Evolutionary conservation across 495 filamentous ascomycete species (phyloP), one percentile per base, ranked within the genome.

Genomic region (Annulohypoxylon moriforme): DNA sequence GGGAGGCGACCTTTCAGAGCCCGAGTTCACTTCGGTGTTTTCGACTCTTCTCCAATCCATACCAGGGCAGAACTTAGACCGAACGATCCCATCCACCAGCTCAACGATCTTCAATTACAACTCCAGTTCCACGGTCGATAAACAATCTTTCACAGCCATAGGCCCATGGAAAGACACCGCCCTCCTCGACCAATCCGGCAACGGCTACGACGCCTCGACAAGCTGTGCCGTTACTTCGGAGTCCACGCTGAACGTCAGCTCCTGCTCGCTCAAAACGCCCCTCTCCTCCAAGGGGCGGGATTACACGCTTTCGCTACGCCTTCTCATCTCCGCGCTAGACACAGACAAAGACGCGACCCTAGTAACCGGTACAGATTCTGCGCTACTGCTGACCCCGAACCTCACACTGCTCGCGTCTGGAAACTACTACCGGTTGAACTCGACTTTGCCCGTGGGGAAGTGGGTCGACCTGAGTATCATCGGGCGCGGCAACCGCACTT

Each of bases 51-150:
- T 80, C 20, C 68, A 79, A 0, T 63, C 55, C 1, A 75, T 82
- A 7, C 85, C 85, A 4, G 83, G 36, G 0, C 84, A 86, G 75
- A 85, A 84, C 56, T 77, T 86, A 0, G 83, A 86, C 47, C 81
- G 82, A 3, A 44, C 58, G 0, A 82, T 86, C 42, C 63, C 74
- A 1, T 83, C 82, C 7, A 75, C 78, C 8, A 61, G 75, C 1
- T 60, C 78, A 46, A 81, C 76, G 0, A 84, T 87, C 22, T 71
- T 87, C 24, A 62, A 79, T 4, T 87, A 85, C 74, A 65, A 67
- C 7, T 75, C 78, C 42, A 53, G 63, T 7, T 66, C 67, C 20
- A 44, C 53, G 16, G 50, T 20, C 24, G 61, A 38, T 5, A 24
- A 6, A 1, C 11, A 40, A 1, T 18, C 52, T 6, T 60, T 33